Base-by-base conservation (phyloP, 371 early-diverging fungal species). In the Mortierella sp. region DNA sequence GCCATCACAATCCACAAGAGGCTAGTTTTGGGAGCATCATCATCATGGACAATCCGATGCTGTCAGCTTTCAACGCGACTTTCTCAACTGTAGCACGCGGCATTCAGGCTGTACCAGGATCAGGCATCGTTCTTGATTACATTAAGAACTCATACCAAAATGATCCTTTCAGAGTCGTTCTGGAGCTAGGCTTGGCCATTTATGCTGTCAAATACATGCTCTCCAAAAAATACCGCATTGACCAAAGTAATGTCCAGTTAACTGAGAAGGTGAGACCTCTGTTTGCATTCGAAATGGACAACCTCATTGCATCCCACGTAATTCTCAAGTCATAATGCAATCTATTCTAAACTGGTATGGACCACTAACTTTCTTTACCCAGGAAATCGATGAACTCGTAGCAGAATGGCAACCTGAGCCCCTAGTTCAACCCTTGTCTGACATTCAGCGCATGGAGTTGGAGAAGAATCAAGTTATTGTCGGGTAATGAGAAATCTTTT, bases 391-490 rank as follows among this genome's bases (percentile, higher is more conserved):
- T 83, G 98, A 98, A 67, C 90, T 98, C 32, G 91, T 96, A 28
- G 93, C 95, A 42, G 98, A 97, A 74, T 99, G 99, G 99, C 92
- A 92, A 66, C 98, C 99, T 5, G 98, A 98, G 84, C 95, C 98
- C 26, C 86, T 99, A 7, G 96, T 95, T 17, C 94, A 97, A 19
- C 77, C 85, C 13, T 79, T 96, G 42, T 90, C 91, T 22, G 90
- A 90, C 15, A 88, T 88, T 70, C 94, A 96, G 69, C 88, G 88
- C 62, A 83, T 90, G 58, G 94, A 96, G 28, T 85, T 98, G 31
- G 96, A 94, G 31, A 93, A 92, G 82, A 84, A 89, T 6, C 93
- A 96, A 22, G 77, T 94, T 35, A 92, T 96, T 64, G 83, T 88
- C 22, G 95, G 97, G 82, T 91, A 83, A 65, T 64, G 63, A 34